phyloP scores from a whole-genome alignment of 495 filamentous ascomycete species.

The Talaromyces liani region DNA sequence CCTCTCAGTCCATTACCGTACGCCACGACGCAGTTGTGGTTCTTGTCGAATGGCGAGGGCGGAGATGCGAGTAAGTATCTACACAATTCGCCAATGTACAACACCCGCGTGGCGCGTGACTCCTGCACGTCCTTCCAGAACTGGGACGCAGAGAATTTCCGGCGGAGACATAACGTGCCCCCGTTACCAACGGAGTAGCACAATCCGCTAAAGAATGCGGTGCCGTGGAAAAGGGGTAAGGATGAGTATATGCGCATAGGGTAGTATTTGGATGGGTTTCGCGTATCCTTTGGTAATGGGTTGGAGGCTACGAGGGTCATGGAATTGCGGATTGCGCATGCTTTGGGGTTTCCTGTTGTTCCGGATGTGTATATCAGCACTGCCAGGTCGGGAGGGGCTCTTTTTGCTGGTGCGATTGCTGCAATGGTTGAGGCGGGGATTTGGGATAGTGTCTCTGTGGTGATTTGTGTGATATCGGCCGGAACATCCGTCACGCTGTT shows the following conservation, averaged over 20 bases:
- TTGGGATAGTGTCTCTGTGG: neutral
- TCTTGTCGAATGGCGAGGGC: conserved; percentile 62
- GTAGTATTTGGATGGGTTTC: conserved; percentile 34
- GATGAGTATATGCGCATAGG: conserved; percentile 76
- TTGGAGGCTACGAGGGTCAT: conserved; percentile 41
- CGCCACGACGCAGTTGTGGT: conserved; percentile 68
- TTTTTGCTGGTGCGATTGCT: conserved; percentile 24
- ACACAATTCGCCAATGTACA: conserved; percentile 93
- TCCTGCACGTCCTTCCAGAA: conserved; percentile 82
- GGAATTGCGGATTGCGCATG: conserved; percentile 64
- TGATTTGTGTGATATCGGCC: neutral
- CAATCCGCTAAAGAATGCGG: conserved; percentile 60
- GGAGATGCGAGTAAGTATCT: conserved; percentile 79
- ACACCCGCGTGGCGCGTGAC: conserved; percentile 70
- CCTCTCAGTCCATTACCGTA: conserved; percentile 85
- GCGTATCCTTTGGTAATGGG: conserved; percentile 26
- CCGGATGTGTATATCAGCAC: conserved; percentile 80
- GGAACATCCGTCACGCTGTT: conserved; percentile 35
- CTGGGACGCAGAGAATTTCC: conserved; percentile 75
- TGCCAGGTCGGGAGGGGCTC: conserved; percentile 44
- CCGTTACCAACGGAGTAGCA: conserved; percentile 34
- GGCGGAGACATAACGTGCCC: conserved; percentile 41
- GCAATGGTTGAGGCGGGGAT: neutral
- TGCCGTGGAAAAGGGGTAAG: conserved; percentile 89
- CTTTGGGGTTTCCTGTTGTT: conserved; percentile 87